These are phyloP conservation scores for Scorias spongiosa DNA, from an alignment of 2,329 filamentous ascomycete species.

Conservation along the genomic window DNA sequence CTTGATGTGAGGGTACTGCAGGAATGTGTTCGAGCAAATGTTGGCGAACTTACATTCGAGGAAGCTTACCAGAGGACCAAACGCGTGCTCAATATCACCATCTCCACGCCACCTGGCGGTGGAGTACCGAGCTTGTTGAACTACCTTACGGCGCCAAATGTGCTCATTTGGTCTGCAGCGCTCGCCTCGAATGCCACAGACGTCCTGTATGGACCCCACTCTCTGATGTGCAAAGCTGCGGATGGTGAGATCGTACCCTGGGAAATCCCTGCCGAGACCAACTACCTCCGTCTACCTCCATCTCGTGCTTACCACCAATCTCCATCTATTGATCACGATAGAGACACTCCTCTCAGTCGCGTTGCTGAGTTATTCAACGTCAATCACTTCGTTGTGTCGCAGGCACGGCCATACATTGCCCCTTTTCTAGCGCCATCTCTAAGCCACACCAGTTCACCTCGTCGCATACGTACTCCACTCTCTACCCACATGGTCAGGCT, in stretches of 20 bases:
- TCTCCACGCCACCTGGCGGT: slow-evolving; percentile 57
- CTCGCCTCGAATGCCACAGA: slow-evolving; percentile 58
- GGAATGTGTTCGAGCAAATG: slow-evolving; percentile 67
- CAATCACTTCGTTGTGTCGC: slow-evolving; percentile 88
- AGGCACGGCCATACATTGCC: slow-evolving; percentile 77
- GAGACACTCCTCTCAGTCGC: slow-evolving; percentile 51
- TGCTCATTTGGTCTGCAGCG: slow-evolving; percentile 71
- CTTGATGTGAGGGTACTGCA: slow-evolving; percentile 70
- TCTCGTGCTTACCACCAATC: slow-evolving; percentile 12
- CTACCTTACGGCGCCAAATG: slow-evolving; percentile 83
- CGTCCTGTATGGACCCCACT: slow-evolving; percentile 21
- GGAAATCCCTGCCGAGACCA: slow-evolving; percentile 41
- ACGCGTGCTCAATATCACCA: slow-evolving; percentile 78
- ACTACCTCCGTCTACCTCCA: slow-evolving; percentile 48
- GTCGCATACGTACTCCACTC: slow-evolving; percentile 21
- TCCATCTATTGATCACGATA: slow-evolving; percentile 48
- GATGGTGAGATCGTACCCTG: slow-evolving; percentile 59
- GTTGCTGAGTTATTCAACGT: slow-evolving; percentile 79
- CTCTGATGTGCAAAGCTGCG: slow-evolving; percentile 64
- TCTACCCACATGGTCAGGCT: slow-evolving; percentile 38
- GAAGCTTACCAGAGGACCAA: slow-evolving; percentile 81
- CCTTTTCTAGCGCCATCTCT: slow-evolving; percentile 43
- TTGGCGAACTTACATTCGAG: slow-evolving; percentile 82
- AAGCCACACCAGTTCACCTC: slow-evolving; percentile 10
- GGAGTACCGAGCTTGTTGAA: slow-evolving; percentile 78